Base-by-base conservation (phyloP, 352 stramenopile genomes). In the Sclerospora graminicola region DNA sequence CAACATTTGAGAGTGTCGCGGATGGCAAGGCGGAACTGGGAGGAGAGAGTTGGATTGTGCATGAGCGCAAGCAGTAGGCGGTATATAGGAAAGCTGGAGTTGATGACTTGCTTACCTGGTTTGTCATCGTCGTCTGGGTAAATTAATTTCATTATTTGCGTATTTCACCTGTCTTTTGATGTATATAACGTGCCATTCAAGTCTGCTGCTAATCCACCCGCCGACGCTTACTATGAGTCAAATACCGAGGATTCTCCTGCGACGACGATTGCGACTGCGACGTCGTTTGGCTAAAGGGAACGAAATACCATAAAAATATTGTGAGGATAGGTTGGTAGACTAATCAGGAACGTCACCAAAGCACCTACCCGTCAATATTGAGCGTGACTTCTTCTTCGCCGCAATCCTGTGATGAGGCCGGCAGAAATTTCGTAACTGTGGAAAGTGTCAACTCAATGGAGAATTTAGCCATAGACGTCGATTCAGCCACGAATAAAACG, bases 371-470 rank as follows among this genome's bases (percentile, higher is more conserved):
- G 34, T 55, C 49, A 24, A 28, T 38, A n/a, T 59, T 52, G 10
- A 66, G 35, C 20, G 46, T 37, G 19, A 66, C 42, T 43, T 77
- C 62, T 31, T 67, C 59, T 49, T 77, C 65, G 36, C 59, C 68
- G 23, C 59, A 51, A 0, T 63, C 48, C 54, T 89, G 76, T 14
- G 76, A 84, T 5, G 71, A 53, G 33, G 57, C 60, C n/a, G 77
- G 71, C 2, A 88, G 50, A 50, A 89, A 86, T 15, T 72, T 84
- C n/a, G 75, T 82, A 31, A 89, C 62, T 0, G 81, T 92, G 11
- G 81, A 89, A 9, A 92, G 58, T n/a, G 74, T 88, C 45, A 89
- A 59, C 54, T 92, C 75, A 18, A 84, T 57, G n/a, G 60, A 62
- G 28, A 87, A 77, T 47, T 78, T 83, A 21, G 76, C 73, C 43